phyloP scores from a whole-genome alignment of 306 rosid species.

The Luffa acutangula region DNA sequence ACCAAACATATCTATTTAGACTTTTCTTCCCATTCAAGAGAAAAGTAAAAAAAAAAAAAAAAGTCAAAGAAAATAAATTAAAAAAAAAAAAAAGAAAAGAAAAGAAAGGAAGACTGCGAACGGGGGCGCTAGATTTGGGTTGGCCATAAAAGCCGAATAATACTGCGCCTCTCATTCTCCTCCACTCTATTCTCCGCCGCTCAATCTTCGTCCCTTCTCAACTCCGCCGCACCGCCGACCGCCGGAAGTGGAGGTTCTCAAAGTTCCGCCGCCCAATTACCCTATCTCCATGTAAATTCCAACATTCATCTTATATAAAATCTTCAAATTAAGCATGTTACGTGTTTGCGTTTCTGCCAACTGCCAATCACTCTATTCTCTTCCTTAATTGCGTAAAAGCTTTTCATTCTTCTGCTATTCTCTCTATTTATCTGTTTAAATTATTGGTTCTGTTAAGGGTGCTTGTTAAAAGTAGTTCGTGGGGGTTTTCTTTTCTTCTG shows the following conservation, averaged over 20 bases:
- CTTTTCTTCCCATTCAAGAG: no score
- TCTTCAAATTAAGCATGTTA: background rate
- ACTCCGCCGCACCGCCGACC: background rate
- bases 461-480: background rate
- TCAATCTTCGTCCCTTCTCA: background rate
- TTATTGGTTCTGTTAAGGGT: background rate
- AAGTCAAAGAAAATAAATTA: no score
- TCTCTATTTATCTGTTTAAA: background rate
- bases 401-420: background rate
- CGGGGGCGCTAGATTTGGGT: background rate
- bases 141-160: background rate
- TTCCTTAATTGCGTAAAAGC: background rate
- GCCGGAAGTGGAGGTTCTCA: background rate
- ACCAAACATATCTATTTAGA: no score
- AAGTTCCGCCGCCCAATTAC: background rate
- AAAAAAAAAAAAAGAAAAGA: no score
- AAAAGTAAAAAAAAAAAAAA: no score
- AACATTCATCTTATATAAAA: background rate
- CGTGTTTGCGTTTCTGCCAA: background rate
- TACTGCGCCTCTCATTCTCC: background rate
- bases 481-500: background rate
- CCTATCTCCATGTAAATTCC: constrained; percentile 20
- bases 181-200: background rate
- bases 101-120: no score
- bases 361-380: background rate